Evolutionary conservation across 495 filamentous ascomycete genomes (phyloP), one percentile per base, ranked within the genome.

Genomic region (Amphirosellinia nigrospora): DNA sequence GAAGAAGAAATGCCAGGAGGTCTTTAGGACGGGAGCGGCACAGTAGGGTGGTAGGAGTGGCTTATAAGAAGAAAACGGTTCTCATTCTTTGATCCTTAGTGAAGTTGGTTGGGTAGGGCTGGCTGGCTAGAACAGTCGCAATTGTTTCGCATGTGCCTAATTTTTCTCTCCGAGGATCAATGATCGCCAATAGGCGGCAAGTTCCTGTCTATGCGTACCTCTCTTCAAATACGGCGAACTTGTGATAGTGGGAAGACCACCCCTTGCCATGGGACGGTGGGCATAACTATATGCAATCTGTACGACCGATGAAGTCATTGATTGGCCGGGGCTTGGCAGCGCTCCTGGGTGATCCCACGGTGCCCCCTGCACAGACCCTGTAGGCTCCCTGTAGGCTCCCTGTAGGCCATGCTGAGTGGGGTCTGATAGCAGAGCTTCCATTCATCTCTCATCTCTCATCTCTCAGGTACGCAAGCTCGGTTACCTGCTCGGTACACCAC

Each of bases 71-170:
- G 45, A 34, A 62, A 60, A 60, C 19, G 32, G 32, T 23, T 36
- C 56, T 39, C 32, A 55, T 43, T 58, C 58, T 41, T 32, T 41
- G 21, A 63, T 69, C 55, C 64, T 68, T 50, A 70, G 16, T 23
- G 38, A 11, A 28, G 30, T 56, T 23, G 56, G n/a, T 23, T 60
- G 11, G 52, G 30, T 56, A 39, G 56, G 52, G 30, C 34, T 23
- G 56, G 56, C 7, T 28, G 56, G 34, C 66, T 68, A 58, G 41
- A 43, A 65, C 45, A 61, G 55, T 64, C 66, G 48, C n/a, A 38
- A 23, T 30, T 66, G 70, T 74, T 72, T 76, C 58, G 66, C 74
- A 76, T 76, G 74, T 76, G 74, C 74, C 69, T 74, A 48, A 48
- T 65, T 63, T 21, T 15, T 21, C 32, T 19, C 64, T 30, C 34